Evolutionary conservation across 192 early-diverging fungal genomes (phyloP).

Genomic region (Gigaspora rosea): DNA sequence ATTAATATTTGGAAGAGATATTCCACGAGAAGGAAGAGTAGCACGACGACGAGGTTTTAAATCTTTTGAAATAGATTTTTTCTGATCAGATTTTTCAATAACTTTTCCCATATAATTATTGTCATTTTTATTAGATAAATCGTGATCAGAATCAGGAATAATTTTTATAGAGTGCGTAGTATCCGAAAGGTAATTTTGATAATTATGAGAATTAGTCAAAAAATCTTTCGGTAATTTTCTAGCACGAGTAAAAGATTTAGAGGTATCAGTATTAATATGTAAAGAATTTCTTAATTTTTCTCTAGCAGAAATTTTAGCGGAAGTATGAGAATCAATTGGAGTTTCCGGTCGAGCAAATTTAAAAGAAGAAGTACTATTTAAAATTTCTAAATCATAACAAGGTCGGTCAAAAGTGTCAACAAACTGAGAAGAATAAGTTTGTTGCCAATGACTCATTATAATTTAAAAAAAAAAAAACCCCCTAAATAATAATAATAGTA

Average conservation of each 20-base stretch:
- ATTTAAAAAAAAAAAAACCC: not conserved
- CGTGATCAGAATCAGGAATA: too few species aligned
- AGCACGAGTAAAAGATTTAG: not conserved
- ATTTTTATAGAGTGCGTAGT: too few species aligned
- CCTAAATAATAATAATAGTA: too few species aligned
- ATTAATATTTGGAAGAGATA: too few species aligned
- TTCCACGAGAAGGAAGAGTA: too few species aligned
- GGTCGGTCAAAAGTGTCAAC: not conserved
- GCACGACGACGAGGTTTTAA: too few species aligned
- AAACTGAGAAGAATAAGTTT: not conserved
- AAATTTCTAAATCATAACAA: conserved; percentile 19
- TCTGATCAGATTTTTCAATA: too few species aligned
- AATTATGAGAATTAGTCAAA: too few species aligned
- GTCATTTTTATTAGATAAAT: too few species aligned
- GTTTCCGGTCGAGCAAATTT: conserved; percentile 28
- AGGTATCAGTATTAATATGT: not conserved
- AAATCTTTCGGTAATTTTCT: not conserved
- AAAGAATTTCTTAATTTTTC: not conserved
- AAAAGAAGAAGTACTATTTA: conserved; percentile 30
- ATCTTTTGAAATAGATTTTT: too few species aligned
- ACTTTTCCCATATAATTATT: too few species aligned
- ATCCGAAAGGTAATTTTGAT: too few species aligned
- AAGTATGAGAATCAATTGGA: conserved; percentile 6
- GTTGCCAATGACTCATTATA: conserved; percentile 26
- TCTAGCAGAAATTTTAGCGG: not conserved